phyloP scores from a whole-genome alignment of 2,329 filamentous ascomycete species.

The Colletotrichum falcatum region DNA sequence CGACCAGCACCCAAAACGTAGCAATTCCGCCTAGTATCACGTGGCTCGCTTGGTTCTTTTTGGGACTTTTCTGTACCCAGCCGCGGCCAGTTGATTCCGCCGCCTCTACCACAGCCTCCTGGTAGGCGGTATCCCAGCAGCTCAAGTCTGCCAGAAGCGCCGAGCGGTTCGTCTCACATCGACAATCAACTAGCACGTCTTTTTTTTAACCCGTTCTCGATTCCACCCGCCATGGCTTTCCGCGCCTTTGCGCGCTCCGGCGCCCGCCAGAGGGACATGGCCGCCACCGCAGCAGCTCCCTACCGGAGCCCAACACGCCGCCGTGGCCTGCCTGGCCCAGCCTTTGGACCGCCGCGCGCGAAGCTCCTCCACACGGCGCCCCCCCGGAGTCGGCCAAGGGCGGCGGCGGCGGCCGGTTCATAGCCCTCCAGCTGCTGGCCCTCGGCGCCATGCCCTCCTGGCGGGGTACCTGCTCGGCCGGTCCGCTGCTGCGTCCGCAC shows the following conservation, averaged over 20 bases:
- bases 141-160: no score
- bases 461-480: constrained; percentile 26
- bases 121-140: background rate
- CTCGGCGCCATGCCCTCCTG: constrained; percentile 21
- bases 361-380: background rate
- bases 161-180: background rate
- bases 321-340: no score
- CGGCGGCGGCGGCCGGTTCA: background rate
- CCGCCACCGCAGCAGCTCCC: no score
- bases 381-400: background rate
- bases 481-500: background rate
- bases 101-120: background rate
- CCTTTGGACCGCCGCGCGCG: background rate
- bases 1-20: background rate
- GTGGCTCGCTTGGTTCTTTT: background rate
- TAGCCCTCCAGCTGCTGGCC: constrained; percentile 16
- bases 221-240: background rate
- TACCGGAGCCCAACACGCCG: background rate
- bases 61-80: no score
- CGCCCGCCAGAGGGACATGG: background rate
- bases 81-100: background rate
- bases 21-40: no score
- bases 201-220: rapidly evolving
- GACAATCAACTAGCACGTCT: no score
- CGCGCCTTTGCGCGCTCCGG: background rate